Conservation (phyloP, 2,329 filamentous ascomycete species). For the Raffaelea ambrosiae region DNA sequence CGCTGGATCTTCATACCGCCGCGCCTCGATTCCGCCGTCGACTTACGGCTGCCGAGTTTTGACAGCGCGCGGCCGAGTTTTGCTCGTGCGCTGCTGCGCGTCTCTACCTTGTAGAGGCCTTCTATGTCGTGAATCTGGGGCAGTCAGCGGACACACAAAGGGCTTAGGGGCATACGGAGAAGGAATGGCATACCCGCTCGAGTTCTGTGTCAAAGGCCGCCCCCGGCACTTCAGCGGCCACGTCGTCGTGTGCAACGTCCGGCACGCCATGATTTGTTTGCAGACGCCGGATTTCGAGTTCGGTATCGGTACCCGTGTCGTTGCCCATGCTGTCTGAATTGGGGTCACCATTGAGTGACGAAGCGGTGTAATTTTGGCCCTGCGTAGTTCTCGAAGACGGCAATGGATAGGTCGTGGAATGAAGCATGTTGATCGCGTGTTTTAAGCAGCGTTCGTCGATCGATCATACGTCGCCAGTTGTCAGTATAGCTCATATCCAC, state of each 20-base stretch:
- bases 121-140: neutral
- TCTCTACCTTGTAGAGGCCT: neutral
- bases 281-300: too few species aligned
- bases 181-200: neutral
- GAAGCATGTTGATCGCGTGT: too few species aligned
- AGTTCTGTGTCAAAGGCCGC: neutral
- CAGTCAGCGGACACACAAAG: neutral
- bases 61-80: neutral
- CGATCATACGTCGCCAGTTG: too few species aligned
- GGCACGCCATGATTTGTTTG: neutral
- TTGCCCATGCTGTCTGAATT: too few species aligned
- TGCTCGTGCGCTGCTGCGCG: neutral
- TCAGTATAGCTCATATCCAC: too few species aligned
- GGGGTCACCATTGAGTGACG: too few species aligned
- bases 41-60: neutral
- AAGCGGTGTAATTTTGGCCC: too few species aligned
- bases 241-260: constrained; percentile 6
- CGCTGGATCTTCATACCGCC: neutral
- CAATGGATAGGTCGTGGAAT: too few species aligned
- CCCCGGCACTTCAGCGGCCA: constrained; percentile 1
- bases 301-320: too few species aligned
- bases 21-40: constrained; percentile 6
- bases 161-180: neutral
- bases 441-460: too few species aligned
- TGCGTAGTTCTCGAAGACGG: too few species aligned